phyloP scores from a whole-genome alignment of 2,329 filamentous ascomycete genomes.

The Atkinsonella texensis region DNA sequence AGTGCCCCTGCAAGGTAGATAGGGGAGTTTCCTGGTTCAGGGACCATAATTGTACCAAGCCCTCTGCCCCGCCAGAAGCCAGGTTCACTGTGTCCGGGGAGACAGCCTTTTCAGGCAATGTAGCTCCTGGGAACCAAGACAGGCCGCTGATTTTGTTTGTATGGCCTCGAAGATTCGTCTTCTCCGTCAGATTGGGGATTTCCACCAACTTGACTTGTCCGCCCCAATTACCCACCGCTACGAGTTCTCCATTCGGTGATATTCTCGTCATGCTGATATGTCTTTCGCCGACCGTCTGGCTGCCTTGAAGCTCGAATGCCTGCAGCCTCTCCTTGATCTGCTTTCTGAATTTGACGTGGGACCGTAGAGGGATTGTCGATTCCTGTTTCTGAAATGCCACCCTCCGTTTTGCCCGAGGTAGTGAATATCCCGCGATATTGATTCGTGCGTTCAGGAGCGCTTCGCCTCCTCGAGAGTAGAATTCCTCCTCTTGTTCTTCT shows the following conservation, averaged over 20 bases:
- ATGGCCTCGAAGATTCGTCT: conserved; percentile 67
- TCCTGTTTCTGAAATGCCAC: conserved; percentile 69
- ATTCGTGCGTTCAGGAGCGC: conserved; percentile 65
- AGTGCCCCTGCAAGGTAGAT: conserved; percentile 71
- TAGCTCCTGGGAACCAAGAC: conserved; percentile 79
- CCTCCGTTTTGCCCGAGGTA: conserved; percentile 69
- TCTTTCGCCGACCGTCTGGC: conserved; percentile 82
- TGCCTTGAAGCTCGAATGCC: conserved; percentile 82
- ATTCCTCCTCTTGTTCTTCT: conserved; percentile 78
- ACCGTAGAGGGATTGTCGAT: conserved; percentile 70
- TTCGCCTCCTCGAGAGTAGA: conserved; percentile 75
- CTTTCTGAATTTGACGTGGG: conserved; percentile 87
- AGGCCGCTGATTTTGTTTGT: conserved; percentile 82
- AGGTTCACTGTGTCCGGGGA: conserved; percentile 69
- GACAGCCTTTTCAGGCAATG: conserved; percentile 56
- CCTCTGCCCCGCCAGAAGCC: conserved; percentile 82
- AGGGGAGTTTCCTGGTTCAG: conserved; percentile 76
- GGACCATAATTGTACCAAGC: conserved; percentile 81
- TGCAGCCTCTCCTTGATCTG: conserved; percentile 71
- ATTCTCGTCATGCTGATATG: conserved; percentile 88
- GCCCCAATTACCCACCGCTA: conserved; percentile 89
- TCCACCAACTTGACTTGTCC: conserved; percentile 79
- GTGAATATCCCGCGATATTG: conserved; percentile 69
- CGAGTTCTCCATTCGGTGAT: conserved; percentile 68
- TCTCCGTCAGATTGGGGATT: conserved; percentile 71